Evolutionary conservation across 306 rosid genomes (phyloP), one percentile per base, ranked within the genome.

Genomic region (Echinosophora koreensis): DNA sequence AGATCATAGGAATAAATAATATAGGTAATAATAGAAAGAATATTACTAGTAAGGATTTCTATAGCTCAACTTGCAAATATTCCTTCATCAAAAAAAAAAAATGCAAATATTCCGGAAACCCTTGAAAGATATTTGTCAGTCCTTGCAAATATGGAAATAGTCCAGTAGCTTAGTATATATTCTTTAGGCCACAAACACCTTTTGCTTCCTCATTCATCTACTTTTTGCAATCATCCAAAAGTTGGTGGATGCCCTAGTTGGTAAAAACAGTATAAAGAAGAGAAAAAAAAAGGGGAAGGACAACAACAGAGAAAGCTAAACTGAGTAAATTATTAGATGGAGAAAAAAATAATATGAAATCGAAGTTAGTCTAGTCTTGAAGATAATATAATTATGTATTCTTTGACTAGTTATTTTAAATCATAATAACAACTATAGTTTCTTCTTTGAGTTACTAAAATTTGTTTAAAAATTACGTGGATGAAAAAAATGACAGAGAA

Each of bases 21-120:
- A 17, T 14, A 49, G 55, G 35, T 5, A 28, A 5, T 60, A 12
- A 12, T 30, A 12, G 0, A 16, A 54, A 35, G 52, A 47, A 12
- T 13, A 47, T 3, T 69, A 38, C 14, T 60, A 12, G 16, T 13
- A 10, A 9, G 12, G 1, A n/a, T 0, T 35, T 22, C 22, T 22
- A 22, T 22, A 22, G 22, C 22, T 22, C 22, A 22, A 22, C 22
- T 22, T 4, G 59, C 30, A 54, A 50, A 77, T 73, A 55, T 28
- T 51, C 49, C 73, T 22, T 22, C 22, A 22, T 22, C 22, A 22
- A 22, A 22, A 22, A 22, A 22, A 22, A 22, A 22, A 22, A 22
- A 22, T 4, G 59, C 18, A 54, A 50, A 77, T 73, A 55, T 28
- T 51, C 49, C 73, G 73, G 83, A 84, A 86, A 83, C 93, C 88